Evolutionary conservation across 805 yeast species (phyloP).

Genomic region (Debaryomyces castellii): DNA sequence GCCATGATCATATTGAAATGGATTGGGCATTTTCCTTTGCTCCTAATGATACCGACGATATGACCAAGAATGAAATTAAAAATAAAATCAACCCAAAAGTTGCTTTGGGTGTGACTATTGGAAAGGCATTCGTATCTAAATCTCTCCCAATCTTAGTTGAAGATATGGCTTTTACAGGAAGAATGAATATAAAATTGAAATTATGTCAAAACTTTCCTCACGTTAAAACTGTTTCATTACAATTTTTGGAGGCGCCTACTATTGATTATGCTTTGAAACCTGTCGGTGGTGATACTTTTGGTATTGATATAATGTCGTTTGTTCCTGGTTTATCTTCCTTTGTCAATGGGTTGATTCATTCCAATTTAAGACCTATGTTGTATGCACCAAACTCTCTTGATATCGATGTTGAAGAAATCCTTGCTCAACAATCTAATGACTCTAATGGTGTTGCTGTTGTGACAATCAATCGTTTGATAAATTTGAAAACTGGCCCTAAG

Average conservation of each 20-base stretch:
- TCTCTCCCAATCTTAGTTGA: constrained; percentile 77
- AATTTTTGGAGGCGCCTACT: constrained; percentile 73
- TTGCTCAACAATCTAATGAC: constrained; percentile 63
- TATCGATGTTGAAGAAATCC: constrained; percentile 68
- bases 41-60: constrained; percentile 79
- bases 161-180: constrained; percentile 74
- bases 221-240: constrained; percentile 67
- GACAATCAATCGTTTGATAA: constrained; percentile 54
- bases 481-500: constrained; percentile 41
- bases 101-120: constrained; percentile 76
- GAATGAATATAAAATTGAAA: constrained; percentile 60
- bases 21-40: constrained; percentile 81
- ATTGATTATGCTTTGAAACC: constrained; percentile 82
- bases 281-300: constrained; percentile 86
- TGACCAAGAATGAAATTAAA: constrained; percentile 74
- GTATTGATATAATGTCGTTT: constrained; percentile 79
- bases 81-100: constrained; percentile 77
- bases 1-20: constrained; percentile 70
- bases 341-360: constrained; percentile 67
- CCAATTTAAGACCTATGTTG: constrained; percentile 71
- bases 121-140: constrained; percentile 78
- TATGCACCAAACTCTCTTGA: constrained; percentile 83
- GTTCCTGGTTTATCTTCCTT: constrained; percentile 77
- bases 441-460: constrained; percentile 71
- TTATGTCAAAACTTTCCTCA: constrained; percentile 74